phyloP scores from a whole-genome alignment of 352 stramenopile species.

The Phytophthora pistaciae region DNA sequence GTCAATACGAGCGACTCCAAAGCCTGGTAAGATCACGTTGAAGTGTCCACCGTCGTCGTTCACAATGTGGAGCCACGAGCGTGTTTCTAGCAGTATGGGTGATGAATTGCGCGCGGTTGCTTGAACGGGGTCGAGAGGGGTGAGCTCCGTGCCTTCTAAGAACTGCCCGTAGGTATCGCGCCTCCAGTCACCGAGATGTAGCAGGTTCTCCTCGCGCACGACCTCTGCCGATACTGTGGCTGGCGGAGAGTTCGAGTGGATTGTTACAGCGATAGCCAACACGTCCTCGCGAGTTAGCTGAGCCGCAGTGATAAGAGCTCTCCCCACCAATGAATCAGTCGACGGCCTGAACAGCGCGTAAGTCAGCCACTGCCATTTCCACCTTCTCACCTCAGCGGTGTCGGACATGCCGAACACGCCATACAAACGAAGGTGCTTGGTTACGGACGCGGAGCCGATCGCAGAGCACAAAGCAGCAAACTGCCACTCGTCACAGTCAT shows the following conservation, averaged over 20 bases:
- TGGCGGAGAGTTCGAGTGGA: conserved; percentile 30
- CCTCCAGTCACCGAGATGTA: conserved; percentile 11
- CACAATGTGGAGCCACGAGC: conserved; percentile 33
- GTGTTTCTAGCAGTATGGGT: conserved; percentile 16
- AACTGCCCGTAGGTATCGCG: conserved; percentile 16
- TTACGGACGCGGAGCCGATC: conserved; percentile 18
- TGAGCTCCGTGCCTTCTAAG: conserved; percentile 21
- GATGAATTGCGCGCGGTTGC: not conserved
- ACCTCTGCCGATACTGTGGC: not conserved
- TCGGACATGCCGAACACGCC: conserved; percentile 31
- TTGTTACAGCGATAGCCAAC: conserved; percentile 23
- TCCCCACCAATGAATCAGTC: conserved; percentile 20
- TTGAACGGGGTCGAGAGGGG: conserved; percentile 5
- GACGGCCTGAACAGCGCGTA: conserved; percentile 42
- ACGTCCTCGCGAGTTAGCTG: conserved; percentile 23
- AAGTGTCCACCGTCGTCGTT: conserved; percentile 19
- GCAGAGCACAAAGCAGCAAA: conserved; percentile 38
- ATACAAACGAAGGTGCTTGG: conserved; percentile 27
- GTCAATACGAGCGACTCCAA: conserved; percentile 20
- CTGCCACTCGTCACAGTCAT: conserved; percentile 36
- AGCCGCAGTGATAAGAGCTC: conserved; percentile 27
- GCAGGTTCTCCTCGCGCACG: conserved; percentile 3
- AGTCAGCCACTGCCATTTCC: conserved; percentile 45
- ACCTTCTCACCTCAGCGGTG: conserved; percentile 21
- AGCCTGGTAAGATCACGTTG: conserved; percentile 43